Base-by-base conservation (phyloP, 768 basidiomycete species). In the Gymnopilus junonius region DNA sequence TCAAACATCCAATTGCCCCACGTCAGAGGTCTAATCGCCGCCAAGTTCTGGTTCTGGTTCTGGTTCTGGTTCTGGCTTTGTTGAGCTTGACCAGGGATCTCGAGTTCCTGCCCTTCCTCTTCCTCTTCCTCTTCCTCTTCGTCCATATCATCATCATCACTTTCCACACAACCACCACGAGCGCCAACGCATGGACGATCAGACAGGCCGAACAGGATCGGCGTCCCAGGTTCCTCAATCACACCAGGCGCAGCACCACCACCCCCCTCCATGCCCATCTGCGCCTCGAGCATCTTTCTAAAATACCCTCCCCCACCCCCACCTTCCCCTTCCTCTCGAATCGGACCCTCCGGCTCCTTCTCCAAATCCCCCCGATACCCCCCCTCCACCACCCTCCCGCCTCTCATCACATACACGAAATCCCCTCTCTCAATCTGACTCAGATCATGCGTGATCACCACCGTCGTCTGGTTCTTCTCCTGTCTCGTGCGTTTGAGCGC, bases 391-490 rank as follows among this genome's bases (percentile, higher is more conserved):
- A 97, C 86, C 0, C 73, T 68, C 0, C 96, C 97, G 20, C 87
- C 82, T 67, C 88, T 87, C 80, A 99, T 88, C 2, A 98, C 92
- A 72, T 99, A 97, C 12, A 97, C 93, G 66, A 97, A 98, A 74
- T 98, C 96, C 14, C 80, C 74, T 0, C 77, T 56, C 21, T 77
- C 76, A 65, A 99, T 91, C 67, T 95, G 93, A 1, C 90, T 89
- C 17, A 99, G 86, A 68, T 99, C 97, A 75, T 99, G 97, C 0
- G 97, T 98, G 73, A 98, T 97, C 65, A 96, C 90, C 71, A 96
- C 89, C 6, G 94, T 97, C 4, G 94, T 98, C 69, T 87, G 88
- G 78, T 91, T 90, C 6, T 94, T 97, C 4, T 94, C 97, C 69
- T 87, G 88, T 77, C 91, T 90, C 15, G 73, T 71, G 7, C 93